A percentile compares a stretch with the other conserved stretches of the same genome.
Evolutionary conservation across 768 basidiomycete species (phyloP).

Genomic region (Lyophyllum shimeji): DNA sequence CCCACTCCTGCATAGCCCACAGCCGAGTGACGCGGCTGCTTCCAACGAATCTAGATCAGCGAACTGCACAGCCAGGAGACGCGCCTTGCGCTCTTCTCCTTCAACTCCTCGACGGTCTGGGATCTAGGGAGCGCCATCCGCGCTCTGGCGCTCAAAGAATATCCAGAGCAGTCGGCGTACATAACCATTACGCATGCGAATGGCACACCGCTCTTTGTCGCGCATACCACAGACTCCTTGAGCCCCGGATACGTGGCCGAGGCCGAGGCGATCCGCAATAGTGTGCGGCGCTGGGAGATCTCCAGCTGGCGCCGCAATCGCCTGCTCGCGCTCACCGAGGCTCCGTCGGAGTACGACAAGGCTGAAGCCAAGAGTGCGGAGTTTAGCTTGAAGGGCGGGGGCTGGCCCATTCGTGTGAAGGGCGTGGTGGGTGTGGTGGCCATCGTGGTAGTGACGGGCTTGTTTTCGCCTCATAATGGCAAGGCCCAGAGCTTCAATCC

Average conservation of each 20-base stretch:
- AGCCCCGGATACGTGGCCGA: slow-evolving; percentile 10
- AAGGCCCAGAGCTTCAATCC: slow-evolving; percentile 10
- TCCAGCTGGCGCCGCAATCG: slow-evolving; percentile 13
- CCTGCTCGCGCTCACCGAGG: slow-evolving; percentile 2
- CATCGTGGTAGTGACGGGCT: slow-evolving; percentile 6
- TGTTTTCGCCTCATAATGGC: slow-evolving; percentile 2
- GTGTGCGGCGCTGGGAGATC: slow-evolving; percentile 12
- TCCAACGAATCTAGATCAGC: not conserved
- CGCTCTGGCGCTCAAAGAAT: slow-evolving; percentile 12
- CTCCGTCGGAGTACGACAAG: not conserved
- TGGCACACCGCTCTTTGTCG: slow-evolving; percentile 9
- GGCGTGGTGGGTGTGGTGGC: slow-evolving; percentile 9
- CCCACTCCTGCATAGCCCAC: not conserved
- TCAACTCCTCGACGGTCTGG: slow-evolving; percentile 11
- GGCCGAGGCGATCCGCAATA: slow-evolving; percentile 11
- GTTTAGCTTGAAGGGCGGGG: slow-evolving; percentile 11
- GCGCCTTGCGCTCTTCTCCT: slow-evolving; percentile 9
- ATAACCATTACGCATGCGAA: slow-evolving; percentile 9
- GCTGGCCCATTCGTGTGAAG: slow-evolving; percentile 12
- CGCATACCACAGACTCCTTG: slow-evolving; percentile 8
- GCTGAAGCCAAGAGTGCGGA: slow-evolving; percentile 1
- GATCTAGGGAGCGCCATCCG: slow-evolving; percentile 12
- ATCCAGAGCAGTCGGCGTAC: slow-evolving; percentile 12
- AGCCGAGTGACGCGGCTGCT: not conserved
- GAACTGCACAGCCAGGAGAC: slow-evolving; percentile 12